phyloP scores from a whole-genome alignment of 2,329 filamentous ascomycete species.

The Xylaria polymorpha region DNA sequence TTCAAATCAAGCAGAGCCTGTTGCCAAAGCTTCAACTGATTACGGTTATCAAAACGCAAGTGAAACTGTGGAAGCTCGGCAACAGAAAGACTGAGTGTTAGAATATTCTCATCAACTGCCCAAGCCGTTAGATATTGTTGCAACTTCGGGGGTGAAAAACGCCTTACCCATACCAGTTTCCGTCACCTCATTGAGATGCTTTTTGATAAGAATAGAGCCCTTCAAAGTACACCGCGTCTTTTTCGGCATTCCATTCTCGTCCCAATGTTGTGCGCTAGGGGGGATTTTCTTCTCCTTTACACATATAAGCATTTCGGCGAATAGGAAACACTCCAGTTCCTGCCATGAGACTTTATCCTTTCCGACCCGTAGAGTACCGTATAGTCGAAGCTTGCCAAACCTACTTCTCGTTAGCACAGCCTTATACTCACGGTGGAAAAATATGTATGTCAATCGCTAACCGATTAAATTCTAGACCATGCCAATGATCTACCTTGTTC shows the following conservation, averaged over 20 bases:
- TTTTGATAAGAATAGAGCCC: slow-evolving; percentile 97
- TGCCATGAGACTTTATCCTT: slow-evolving; percentile 98
- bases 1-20: slow-evolving; percentile 88
- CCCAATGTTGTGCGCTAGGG: slow-evolving; percentile 71
- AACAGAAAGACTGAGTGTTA: slow-evolving; percentile 92
- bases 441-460: slow-evolving; percentile 52
- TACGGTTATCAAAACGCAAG: slow-evolving; percentile 84
- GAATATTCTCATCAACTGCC: slow-evolving; percentile 77
- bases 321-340: slow-evolving; percentile 95
- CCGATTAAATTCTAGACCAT: slow-evolving; percentile 90
- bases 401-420: slow-evolving; percentile 58
- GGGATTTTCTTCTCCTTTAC: slow-evolving; percentile 93
- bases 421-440: not conserved
- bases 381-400: slow-evolving; percentile 91
- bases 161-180: slow-evolving; percentile 70
- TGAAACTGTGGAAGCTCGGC: slow-evolving; percentile 94
- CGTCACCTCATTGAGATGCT: slow-evolving; percentile 89
- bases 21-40: slow-evolving; percentile 90
- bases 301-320: slow-evolving; percentile 99
- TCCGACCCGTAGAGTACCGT: slow-evolving; percentile 90
- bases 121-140: slow-evolving; percentile 44
- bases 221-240: slow-evolving; percentile 87
- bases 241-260: slow-evolving; percentile 69
- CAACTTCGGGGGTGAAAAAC: slow-evolving; percentile 41
- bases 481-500: slow-evolving; percentile 96